These are phyloP conservation scores for Sporothrix phasma DNA, from an alignment of 2,329 filamentous ascomycete genomes.

Conservation along the genomic window DNA sequence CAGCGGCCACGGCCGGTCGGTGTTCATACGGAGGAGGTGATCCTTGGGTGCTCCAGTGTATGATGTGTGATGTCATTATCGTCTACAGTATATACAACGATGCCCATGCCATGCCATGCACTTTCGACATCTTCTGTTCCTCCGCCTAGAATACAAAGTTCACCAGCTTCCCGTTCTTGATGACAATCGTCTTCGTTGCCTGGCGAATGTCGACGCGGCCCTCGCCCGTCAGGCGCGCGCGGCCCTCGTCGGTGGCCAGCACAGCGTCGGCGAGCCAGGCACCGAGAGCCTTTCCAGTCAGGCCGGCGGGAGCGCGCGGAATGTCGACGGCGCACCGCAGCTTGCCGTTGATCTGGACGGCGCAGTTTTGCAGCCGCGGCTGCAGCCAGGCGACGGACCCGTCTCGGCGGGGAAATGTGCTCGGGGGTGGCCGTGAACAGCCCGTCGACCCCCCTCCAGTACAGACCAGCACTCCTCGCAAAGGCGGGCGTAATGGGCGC, in stretches of 20 bases:
- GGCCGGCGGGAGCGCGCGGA: conserved; percentile 35
- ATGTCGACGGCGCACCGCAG: conserved; percentile 59
- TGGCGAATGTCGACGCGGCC: conserved; percentile 36
- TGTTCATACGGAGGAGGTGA: conserved; percentile 26
- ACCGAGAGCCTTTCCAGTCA: conserved; percentile 39
- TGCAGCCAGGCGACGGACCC: conserved; percentile 41
- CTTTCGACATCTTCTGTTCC: not conserved
- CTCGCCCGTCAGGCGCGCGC: conserved; percentile 40
- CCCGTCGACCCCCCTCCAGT: conserved; percentile 31
- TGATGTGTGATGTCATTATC: not conserved
- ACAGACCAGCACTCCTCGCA: conserved; percentile 71
- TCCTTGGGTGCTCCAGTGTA: not conserved
- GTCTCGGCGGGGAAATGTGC: conserved; percentile 48
- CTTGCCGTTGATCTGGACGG: conserved; percentile 75
- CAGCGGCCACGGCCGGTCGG: conserved; percentile 38
- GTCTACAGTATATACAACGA: conserved; percentile 5
- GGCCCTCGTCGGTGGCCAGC: conserved; percentile 50
- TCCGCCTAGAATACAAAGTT: conserved; percentile 56
- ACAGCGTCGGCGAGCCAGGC: conserved; percentile 55
- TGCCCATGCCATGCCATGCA: not conserved
- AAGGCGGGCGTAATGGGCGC: conserved; percentile 74
- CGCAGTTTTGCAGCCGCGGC: conserved; percentile 43
- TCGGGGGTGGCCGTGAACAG: not conserved
- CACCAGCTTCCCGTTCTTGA: conserved; percentile 56
- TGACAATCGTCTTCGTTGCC: conserved; percentile 57